Conservation (phyloP, 1,284 basidiomycete genomes). For the Porogramme epimiltina region DNA sequence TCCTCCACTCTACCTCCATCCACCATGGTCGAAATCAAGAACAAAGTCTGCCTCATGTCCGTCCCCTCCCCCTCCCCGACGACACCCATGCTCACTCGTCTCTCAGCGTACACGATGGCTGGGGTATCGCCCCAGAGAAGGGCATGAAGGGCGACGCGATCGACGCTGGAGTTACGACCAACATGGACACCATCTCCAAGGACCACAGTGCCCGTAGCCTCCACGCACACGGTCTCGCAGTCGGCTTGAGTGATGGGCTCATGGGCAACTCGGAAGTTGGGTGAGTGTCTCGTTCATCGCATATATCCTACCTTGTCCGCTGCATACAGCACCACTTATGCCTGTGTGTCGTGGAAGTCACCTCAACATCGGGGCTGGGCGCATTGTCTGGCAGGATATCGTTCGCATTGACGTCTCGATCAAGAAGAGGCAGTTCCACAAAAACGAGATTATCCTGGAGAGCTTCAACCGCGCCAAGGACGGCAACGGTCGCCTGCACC, state of each 20-base stretch:
- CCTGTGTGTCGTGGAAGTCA: conserved; percentile 53
- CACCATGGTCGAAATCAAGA: conserved; percentile 60
- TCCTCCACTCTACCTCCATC: conserved; percentile 1
- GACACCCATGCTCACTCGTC: neutral
- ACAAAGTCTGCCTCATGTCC: conserved; percentile 91
- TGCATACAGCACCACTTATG: neutral
- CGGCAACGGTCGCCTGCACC: conserved; percentile 78
- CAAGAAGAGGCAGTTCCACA: conserved; percentile 85
- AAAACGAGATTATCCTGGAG: conserved; percentile 72
- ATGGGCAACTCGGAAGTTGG: conserved; percentile 98
- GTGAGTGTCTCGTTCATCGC: conserved; percentile 43
- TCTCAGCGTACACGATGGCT: conserved; percentile 88
- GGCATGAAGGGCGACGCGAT: conserved; percentile 87
- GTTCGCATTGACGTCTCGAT: conserved; percentile 90
- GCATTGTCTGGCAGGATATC: conserved; percentile 94
- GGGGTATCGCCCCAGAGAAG: conserved; percentile 75
- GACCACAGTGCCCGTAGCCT: conserved; percentile 75
- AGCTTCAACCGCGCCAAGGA: conserved; percentile 79
- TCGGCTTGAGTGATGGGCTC: conserved; percentile 86
- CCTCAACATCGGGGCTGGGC: conserved; percentile 89
- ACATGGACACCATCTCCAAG: conserved; percentile 86
- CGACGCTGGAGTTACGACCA: conserved; percentile 76
- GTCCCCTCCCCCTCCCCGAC: conserved; percentile 19
- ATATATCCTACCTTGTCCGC: neutral
- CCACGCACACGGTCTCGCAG: conserved; percentile 84